Evolutionary conservation across 169 alveolate genomes (phyloP), one percentile per base, ranked within the genome.

Genomic region (Plasmodium cynomolgi): DNA sequence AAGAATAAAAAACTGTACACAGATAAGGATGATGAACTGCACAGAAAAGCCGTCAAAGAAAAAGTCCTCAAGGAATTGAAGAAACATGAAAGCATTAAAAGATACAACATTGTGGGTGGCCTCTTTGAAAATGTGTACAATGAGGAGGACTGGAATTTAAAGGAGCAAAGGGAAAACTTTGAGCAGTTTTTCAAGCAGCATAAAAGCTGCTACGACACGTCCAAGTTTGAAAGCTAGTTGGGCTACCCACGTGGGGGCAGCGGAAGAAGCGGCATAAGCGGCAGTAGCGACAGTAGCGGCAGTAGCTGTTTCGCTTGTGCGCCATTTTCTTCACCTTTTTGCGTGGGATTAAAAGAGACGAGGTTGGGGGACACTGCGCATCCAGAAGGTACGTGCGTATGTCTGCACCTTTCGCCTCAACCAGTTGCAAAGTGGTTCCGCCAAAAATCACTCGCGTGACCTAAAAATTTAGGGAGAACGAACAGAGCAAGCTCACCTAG

Each of bases 51-150:
- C 86, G 96, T 97, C 79, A 92, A 96, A 50, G 91, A 96, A 74
- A 95, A 95, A 56, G 96, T 97, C n/a, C 94, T 96, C 72, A 97
- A 97, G 73, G 96, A 96, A 84, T 94, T 95, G 75, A 93, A 91
- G 77, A 94, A 97, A 95, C 91, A 79, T 58, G 96, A 97, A 93
- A 84, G 84, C 94, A 91, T 91, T 73, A 93, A 95, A 84, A 83
- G 95, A 62, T 75, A 91, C 83, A 94, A 96, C 85, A 56, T 96
- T 56, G 83, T 96, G 79, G 77, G 95, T 84, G 95, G 97, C 50
- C 92, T 98, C 62, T 98, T 98, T 92, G 98, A 97, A 77, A 99
- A 98, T 95, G 99, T 98, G 20, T 98, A 97, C 95, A 98, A 97
- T 50, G 84, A 96, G 73, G 96, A 97, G 9, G 97, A 97, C 71